Base-by-base conservation (phyloP, 2,329 filamentous ascomycete species). In the Orbilia javanica region DNA sequence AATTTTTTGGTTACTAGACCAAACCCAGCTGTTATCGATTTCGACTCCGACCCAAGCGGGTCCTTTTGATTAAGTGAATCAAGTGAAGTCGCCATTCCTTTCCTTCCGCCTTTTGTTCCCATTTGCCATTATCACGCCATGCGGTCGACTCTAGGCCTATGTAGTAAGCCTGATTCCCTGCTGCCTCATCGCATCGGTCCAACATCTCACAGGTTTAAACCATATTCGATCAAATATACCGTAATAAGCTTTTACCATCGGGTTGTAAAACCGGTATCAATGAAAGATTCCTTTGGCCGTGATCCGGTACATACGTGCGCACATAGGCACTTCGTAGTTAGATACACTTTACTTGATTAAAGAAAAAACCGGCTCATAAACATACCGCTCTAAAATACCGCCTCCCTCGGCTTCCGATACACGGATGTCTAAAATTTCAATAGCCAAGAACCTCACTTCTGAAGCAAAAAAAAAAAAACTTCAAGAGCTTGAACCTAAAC, bases 81-180 rank as follows among this genome's bases (percentile, higher is more conserved):
- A 39, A 39, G 13, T 11, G 11, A 39, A 15, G 34, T 60, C 53
- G 53, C 53, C 53, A 60, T 60, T 53, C 42, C 27, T 39, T 60
- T 50, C n/a, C 18, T 25, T 48, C 25, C 18, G 18, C 44, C 42
- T 29, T 53, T 53, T 15, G 36, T 44, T 39, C 64, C 13, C 53
- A 52, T 71, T 72, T 65, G 57, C 74, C 67, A 78, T 72, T 71
- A 72, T 78, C 74, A 78, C 74, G 74, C 74, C 74, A 78, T 78
- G 73, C 15, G 18, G 18, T 29, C 34, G 18, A n/a, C 48, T 2
- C 3, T 36, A 6, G 31, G 31, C 31, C 39, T 13, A n/a, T 5
- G 39, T n/a, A n/a, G 13, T n/a, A n/a, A 18, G 2, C 55, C 25
- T n/a, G 31, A 36, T 62, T 60, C 66, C 60, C 36, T 42, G 64